phyloP scores from a whole-genome alignment of 768 basidiomycete species.

The Psilocybe azurescens region DNA sequence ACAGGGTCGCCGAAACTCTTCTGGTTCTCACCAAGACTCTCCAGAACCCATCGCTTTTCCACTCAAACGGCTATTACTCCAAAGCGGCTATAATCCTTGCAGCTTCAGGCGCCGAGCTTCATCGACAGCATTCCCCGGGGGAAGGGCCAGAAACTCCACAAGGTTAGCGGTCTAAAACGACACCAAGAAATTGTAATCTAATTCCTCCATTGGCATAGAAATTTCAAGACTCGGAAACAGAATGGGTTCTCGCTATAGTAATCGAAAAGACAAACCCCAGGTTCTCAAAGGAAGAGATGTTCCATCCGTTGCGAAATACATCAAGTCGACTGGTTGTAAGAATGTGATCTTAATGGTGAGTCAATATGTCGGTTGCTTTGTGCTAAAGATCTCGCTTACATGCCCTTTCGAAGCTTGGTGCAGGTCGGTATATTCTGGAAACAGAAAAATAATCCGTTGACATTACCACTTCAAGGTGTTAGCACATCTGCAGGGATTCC shows the following conservation, averaged over 20 bases:
- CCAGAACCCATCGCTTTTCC: background rate
- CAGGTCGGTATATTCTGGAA: constrained; percentile 48
- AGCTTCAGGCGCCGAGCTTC: background rate
- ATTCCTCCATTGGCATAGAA: background rate
- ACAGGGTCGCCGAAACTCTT: background rate
- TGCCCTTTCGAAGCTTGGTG: constrained; percentile 56
- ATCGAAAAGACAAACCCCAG: constrained; percentile 21
- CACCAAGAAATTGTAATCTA: background rate
- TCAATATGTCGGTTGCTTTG: constrained; percentile 4
- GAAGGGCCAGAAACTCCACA: background rate
- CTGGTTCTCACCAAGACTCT: constrained; percentile 6
- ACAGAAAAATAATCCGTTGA: background rate
- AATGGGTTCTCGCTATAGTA: constrained; percentile 12
- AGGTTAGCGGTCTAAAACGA: background rate
- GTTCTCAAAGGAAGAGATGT: constrained; percentile 34
- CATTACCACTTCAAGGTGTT: constrained; percentile 49
- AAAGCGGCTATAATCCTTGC: background rate
- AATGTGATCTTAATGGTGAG: constrained; percentile 77
- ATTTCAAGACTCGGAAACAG: background rate
- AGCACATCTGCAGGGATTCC: constrained; percentile 87
- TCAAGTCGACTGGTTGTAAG: constrained; percentile 69
- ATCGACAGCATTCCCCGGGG: background rate
- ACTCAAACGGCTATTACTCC: background rate
- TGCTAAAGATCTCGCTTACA: background rate
- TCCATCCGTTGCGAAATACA: constrained; percentile 62